Conservation (phyloP, 768 basidiomycete species). For the Mycena capillaripes region DNA sequence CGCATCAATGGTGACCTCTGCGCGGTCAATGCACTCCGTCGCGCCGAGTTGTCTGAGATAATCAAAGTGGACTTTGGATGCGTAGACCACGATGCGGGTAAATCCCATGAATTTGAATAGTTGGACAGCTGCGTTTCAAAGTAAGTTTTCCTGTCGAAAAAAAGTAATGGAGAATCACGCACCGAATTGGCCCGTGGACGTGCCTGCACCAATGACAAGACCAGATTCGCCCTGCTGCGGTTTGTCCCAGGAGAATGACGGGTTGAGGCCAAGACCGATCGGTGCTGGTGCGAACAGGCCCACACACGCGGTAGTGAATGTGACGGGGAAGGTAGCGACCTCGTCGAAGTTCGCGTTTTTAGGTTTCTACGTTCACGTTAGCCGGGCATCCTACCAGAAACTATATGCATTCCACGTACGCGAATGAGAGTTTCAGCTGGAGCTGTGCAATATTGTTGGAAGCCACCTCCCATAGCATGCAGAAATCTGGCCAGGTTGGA, state of each 20-base stretch:
- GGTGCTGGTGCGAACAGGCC: background rate
- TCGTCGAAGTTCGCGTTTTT: background rate
- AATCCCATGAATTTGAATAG: constrained; percentile 46
- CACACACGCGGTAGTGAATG: background rate
- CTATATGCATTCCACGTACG: background rate
- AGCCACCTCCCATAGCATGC: background rate
- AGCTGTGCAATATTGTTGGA: constrained; percentile 4
- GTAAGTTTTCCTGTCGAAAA: background rate
- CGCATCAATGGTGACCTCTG: background rate
- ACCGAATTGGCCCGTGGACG: constrained; percentile 33
- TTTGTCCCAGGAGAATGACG: constrained; percentile 17
- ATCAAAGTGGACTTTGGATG: constrained; percentile 52
- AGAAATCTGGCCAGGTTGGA: no score
- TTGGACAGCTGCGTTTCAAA: background rate
- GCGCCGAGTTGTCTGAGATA: constrained; percentile 51
- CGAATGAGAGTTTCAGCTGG: background rate
- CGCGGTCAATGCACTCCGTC: constrained; percentile 47
- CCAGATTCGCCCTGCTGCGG: constrained; percentile 31
- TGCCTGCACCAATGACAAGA: constrained; percentile 28
- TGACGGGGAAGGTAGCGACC: background rate
- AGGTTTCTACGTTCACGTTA: background rate
- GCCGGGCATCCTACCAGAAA: background rate
- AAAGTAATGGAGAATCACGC: constrained; percentile 35
- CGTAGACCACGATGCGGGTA: constrained; percentile 49
- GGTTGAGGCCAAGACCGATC: constrained; percentile 26